phyloP scores from a whole-genome alignment of 2,329 filamentous ascomycete species.

The Furcasterigmium sp. region DNA sequence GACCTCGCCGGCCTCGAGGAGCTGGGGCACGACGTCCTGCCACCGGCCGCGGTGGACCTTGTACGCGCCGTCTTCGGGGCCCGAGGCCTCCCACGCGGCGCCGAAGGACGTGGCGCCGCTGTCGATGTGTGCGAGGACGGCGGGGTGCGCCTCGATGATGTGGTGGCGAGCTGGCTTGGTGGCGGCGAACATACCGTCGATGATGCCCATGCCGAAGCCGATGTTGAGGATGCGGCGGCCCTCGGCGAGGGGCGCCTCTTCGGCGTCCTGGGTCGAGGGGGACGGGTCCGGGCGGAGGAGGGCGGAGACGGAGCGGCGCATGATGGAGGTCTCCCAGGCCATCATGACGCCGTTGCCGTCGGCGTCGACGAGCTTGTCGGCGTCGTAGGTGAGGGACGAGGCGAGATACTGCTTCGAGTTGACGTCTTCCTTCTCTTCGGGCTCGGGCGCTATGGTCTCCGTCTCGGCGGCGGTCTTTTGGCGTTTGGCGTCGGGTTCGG shows the following conservation, averaged over 20 bases:
- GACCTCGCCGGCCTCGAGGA: slow-evolving; percentile 62
- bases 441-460: slow-evolving; percentile 23
- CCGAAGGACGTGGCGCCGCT: slow-evolving; percentile 46
- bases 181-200: slow-evolving; percentile 70
- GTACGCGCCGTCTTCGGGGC: slow-evolving; percentile 60
- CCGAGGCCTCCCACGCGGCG: slow-evolving; percentile 46
- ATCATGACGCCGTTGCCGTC: slow-evolving; percentile 88
- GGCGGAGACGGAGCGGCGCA: slow-evolving; percentile 68
- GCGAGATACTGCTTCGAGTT: slow-evolving; percentile 65
- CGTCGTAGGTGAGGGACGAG: slow-evolving; percentile 59
- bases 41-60: slow-evolving; percentile 70
- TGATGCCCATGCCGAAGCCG: slow-evolving; percentile 87
- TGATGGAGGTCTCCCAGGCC: slow-evolving; percentile 85
- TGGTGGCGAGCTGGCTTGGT: slow-evolving; percentile 67
- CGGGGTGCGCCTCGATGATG: slow-evolving; percentile 80
- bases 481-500: slow-evolving; percentile 19
- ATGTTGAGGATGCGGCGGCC: slow-evolving; percentile 76
- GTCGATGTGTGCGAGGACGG: slow-evolving; percentile 62
- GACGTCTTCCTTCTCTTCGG: slow-evolving; percentile 42
- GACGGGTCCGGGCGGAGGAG: slow-evolving; percentile 41
- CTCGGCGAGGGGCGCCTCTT: not conserved
- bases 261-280: slow-evolving; percentile 2
- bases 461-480: not conserved
- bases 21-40: slow-evolving; percentile 71
- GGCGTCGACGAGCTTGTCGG: slow-evolving; percentile 65